Evolutionary conservation across 2,329 filamentous ascomycete genomes (phyloP), one percentile per base, ranked within the genome.

Genomic region (Colletotrichum sp.): DNA sequence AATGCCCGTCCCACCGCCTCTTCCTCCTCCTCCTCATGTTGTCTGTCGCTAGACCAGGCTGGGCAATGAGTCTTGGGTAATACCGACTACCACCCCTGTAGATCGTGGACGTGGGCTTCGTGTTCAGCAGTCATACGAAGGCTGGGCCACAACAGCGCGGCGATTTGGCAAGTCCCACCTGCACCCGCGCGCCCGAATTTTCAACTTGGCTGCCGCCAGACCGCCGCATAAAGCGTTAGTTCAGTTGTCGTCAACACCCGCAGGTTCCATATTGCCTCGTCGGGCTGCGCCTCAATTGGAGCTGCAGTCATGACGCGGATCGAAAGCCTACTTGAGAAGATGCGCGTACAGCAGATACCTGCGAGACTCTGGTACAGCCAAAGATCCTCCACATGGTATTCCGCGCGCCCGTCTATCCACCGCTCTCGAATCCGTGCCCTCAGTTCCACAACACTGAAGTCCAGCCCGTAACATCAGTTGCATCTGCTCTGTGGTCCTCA

Each of bases 61-160:
- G 69, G 34, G 34, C 36, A 32, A 36, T 21, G 36, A 28, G 28
- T 24, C 63, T 49, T 62, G 62, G 63, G 39, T 49, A 57, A 69
- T 69, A 30, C 55, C 49, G 34, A 57, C 59, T 30, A 64, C n/a
- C 8, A 70, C 55, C 71, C 70, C 49, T 76, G 74, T 60, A 69
- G 60, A 18, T 32, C 64, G 28, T 65, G 60, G 71, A 44, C 60
- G 15, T 21, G 34, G 32, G 21, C 62, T 77, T 75, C 75, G 66
- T 75, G 75, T 77, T 63, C 75, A 71, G 65, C 62, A 57, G 66
- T 75, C 71, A 71, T 75, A 75, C 75, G 66, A 74, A 69, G 73
- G 72, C 72, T 75, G 69, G 69, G 69, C 63, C 39, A 64, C 64
- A 69, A 60, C 57, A 57, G 21, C 63, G 52, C 71, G 55, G 36